These are phyloP conservation scores for Castanea sativa DNA, from an alignment of 306 rosid genomes.

Conservation along the genomic window DNA sequence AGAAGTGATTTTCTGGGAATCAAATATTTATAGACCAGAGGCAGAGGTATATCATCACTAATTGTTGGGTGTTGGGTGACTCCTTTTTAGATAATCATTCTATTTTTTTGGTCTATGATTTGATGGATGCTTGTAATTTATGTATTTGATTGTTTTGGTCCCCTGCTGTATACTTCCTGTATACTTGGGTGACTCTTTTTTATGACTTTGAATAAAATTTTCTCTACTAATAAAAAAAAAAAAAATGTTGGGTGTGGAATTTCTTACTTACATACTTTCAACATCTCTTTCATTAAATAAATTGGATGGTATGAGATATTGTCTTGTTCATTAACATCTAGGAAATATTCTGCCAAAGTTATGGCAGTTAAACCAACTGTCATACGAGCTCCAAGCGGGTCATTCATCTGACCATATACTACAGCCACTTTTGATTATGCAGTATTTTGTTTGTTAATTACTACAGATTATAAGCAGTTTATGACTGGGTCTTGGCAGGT, in stretches of 20 bases:
- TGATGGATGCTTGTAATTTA: no score
- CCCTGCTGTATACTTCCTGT: no score
- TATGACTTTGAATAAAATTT: no score
- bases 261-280: not conserved
- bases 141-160: no score
- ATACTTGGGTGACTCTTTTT: no score
- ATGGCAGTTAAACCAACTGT: constrained; percentile 15
- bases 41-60: not conserved
- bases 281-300: not conserved
- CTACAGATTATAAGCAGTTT: constrained; percentile 6
- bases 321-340: constrained; percentile 18
- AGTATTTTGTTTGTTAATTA: not conserved
- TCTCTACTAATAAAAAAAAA: no score
- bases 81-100: no score
- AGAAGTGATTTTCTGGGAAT: not conserved
- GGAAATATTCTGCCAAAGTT: constrained; percentile 3
- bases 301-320: not conserved
- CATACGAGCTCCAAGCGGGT: not conserved
- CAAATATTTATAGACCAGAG: not conserved
- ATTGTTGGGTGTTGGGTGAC: not conserved
- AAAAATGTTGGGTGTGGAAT: not conserved
- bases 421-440: not conserved
- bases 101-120: no score
- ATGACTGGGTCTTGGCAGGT: constrained; percentile 50
- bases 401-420: not conserved